A percentile compares a stretch with the other conserved stretches of the same genome.
Conservation (phyloP, 2,329 filamentous ascomycete species). For the Colletotrichum salicis region DNA sequence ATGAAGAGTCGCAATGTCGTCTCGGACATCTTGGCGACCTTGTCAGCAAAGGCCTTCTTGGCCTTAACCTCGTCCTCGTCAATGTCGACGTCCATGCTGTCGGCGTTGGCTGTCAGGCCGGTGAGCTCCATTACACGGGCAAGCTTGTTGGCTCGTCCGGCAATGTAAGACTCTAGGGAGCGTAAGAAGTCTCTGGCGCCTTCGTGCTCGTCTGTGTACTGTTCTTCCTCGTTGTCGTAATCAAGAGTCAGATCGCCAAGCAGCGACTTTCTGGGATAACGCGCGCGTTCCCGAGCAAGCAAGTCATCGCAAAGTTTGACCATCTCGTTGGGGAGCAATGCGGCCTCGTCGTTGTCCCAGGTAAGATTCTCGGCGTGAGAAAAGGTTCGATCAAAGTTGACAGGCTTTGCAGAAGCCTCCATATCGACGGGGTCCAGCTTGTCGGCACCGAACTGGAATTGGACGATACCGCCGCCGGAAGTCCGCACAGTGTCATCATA, state of each 20-base stretch:
- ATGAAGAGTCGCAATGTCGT: slow-evolving; percentile 82
- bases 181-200: slow-evolving; percentile 84
- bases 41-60: slow-evolving; percentile 64
- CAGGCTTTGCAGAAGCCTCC: slow-evolving; percentile 92
- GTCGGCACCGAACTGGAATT: slow-evolving; percentile 97
- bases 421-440: slow-evolving; percentile 96
- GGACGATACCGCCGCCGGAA: slow-evolving; percentile 87
- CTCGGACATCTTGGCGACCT: slow-evolving; percentile 85
- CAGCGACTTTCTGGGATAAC: slow-evolving; percentile 70
- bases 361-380: slow-evolving; percentile 81
- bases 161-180: slow-evolving; percentile 79
- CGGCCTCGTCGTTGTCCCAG: slow-evolving; percentile 79
- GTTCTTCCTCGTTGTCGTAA: slow-evolving; percentile 77
- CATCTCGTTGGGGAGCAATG: slow-evolving; percentile 80
- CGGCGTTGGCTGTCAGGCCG: slow-evolving; percentile 34
- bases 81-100: slow-evolving; percentile 42
- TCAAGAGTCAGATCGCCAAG: slow-evolving; percentile 70
- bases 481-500: slow-evolving; percentile 97
- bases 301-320: slow-evolving; percentile 73
- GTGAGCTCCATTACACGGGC: slow-evolving; percentile 32
- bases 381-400: slow-evolving; percentile 92
- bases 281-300: slow-evolving; percentile 74
- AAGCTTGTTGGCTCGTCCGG: slow-evolving; percentile 69
- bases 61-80: slow-evolving; percentile 40
- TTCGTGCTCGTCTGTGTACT: slow-evolving; percentile 81